Conservation (phyloP, 371 early-diverging fungal genomes). For the Globomyces sp. region DNA sequence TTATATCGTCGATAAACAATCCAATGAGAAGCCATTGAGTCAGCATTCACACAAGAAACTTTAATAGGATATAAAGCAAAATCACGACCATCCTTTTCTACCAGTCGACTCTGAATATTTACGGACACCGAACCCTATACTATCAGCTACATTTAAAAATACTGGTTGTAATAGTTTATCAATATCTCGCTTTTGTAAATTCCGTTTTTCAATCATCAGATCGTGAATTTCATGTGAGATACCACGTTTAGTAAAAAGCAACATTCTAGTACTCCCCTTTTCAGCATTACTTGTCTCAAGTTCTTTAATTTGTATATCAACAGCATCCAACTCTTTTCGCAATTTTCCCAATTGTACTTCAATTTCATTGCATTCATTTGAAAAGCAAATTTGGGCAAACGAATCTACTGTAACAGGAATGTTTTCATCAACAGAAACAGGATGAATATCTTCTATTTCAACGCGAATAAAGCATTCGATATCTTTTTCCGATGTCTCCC, state of each 20-base stretch:
- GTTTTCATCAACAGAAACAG: constrained; percentile 12
- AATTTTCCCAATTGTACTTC: constrained; percentile 23
- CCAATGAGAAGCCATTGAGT: constrained; percentile 54
- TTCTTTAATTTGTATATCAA: constrained; percentile 5
- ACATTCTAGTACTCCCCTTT: not conserved
- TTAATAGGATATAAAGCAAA: constrained; percentile 77
- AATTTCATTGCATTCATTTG: constrained; percentile 18
- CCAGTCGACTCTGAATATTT: constrained; percentile 44
- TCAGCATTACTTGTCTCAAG: not conserved
- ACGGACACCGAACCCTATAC: constrained; percentile 61
- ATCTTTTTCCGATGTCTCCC: constrained; percentile 1
- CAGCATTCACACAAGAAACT: constrained; percentile 53
- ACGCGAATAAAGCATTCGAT: constrained; percentile 11
- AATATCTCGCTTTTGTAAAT: constrained; percentile 61
- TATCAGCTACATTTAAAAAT: constrained; percentile 16
- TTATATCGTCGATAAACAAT: constrained; percentile 74
- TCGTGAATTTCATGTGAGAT: constrained; percentile 14
- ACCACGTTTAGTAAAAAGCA: constrained; percentile 1
- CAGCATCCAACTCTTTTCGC: constrained; percentile 12
- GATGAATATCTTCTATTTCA: constrained; percentile 16
- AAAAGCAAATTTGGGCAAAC: constrained; percentile 13
- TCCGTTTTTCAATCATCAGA: constrained; percentile 52
- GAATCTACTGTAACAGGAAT: not conserved
- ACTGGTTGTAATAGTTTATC: constrained; percentile 68
- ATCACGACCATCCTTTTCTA: constrained; percentile 62